These are phyloP conservation scores for Mortierella sp. DNA, from an alignment of 371 early-diverging fungal species.

Conservation along the genomic window DNA sequence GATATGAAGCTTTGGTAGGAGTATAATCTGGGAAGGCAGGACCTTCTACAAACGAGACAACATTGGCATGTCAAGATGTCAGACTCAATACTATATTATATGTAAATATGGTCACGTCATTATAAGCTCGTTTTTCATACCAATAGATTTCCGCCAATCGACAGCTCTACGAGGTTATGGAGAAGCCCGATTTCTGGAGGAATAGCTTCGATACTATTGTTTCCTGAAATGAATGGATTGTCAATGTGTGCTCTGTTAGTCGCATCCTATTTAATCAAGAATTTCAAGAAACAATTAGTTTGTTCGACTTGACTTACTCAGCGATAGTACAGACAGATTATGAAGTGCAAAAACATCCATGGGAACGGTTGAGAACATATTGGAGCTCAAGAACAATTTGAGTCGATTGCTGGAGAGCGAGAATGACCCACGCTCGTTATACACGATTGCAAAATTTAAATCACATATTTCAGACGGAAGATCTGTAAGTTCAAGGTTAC, in stretches of 20 bases:
- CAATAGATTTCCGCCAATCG: constrained; percentile 68
- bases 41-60: constrained; percentile 20
- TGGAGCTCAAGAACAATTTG: constrained; percentile 65
- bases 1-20: constrained; percentile 44
- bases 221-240: constrained; percentile 48
- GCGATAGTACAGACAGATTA: constrained; percentile 67
- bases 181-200: constrained; percentile 71
- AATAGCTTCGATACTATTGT: constrained; percentile 60
- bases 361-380: constrained; percentile 57
- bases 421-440: constrained; percentile 58
- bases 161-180: constrained; percentile 67
- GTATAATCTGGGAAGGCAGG: constrained; percentile 36
- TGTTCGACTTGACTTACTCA: constrained; percentile 56
- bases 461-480: constrained; percentile 68
- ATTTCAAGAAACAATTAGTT: neutral
- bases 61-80: neutral
- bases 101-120: neutral
- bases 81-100: neutral
- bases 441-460: constrained; percentile 63
- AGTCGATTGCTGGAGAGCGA: constrained; percentile 60
- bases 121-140: constrained; percentile 40
- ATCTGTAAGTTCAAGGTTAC: constrained; percentile 62
- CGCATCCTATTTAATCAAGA: neutral
- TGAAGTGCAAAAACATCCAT: constrained; percentile 62
- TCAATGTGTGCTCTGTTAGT: neutral